Percentiles rank a stretch among this genome's conserved stretches.
Evolutionary conservation across 225 moss, liverwort and hornwort species (phyloP).

Genomic region (Takakia lepidozioides): DNA sequence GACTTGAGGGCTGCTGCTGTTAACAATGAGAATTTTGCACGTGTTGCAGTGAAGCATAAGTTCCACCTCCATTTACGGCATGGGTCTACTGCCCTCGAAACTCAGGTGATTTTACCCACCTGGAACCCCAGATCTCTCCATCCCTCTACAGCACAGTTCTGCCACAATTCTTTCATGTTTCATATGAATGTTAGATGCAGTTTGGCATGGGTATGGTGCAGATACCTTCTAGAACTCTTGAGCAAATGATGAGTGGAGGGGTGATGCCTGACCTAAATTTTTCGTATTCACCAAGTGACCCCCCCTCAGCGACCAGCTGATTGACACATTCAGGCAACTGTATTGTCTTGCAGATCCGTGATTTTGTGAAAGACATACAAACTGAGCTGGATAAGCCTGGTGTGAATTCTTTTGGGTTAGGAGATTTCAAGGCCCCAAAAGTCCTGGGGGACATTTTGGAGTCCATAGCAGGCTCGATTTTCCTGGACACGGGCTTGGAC

Average conservation of each 20-base stretch:
- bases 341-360: slow-evolving; percentile 60
- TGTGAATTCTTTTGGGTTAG: slow-evolving; percentile 95
- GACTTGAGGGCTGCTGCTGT: slow-evolving; percentile 98
- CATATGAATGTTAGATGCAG: too few species aligned
- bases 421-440: slow-evolving; percentile 99
- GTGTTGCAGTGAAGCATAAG: slow-evolving; percentile 92
- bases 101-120: slow-evolving; percentile 78
- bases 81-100: slow-evolving; percentile 96
- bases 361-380: slow-evolving; percentile 98
- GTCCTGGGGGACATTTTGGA: slow-evolving; percentile 97
- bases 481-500: slow-evolving; percentile 77
- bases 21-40: slow-evolving; percentile 97
- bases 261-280: too few species aligned
- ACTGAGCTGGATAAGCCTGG: slow-evolving; percentile 96
- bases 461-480: slow-evolving; percentile 90
- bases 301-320: too few species aligned
- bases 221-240: too few species aligned
- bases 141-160: background rate
- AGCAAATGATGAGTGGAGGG: too few species aligned
- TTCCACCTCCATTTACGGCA: slow-evolving; percentile 94
- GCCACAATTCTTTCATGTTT: background rate
- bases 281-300: too few species aligned
- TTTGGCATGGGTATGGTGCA: background rate
- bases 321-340: too few species aligned
- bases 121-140: too few species aligned